These are phyloP conservation scores for Hanseniaspora taiwanica DNA, from an alignment of 805 yeast genomes.

Conservation along the genomic window DNA sequence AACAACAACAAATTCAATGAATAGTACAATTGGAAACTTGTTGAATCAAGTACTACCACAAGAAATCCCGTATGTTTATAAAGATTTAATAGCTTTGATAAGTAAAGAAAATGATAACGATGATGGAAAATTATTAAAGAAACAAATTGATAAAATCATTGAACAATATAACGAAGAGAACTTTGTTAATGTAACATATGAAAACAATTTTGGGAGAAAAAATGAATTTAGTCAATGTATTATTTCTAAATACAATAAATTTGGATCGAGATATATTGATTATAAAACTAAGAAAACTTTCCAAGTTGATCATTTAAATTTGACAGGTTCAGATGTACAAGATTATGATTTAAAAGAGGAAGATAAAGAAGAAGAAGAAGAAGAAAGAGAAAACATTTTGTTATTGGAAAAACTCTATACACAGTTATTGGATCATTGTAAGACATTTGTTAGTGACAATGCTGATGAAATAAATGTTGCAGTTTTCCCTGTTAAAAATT, in stretches of 20 bases:
- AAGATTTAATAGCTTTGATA: conserved; percentile 32
- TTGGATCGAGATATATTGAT: conserved; percentile 44
- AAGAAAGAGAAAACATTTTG: conserved; percentile 8
- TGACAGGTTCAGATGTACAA: conserved; percentile 41
- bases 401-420: no score
- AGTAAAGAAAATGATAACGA: conserved; percentile 23
- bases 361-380: conserved; percentile 10
- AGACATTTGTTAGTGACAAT: conserved; percentile 52
- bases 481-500: conserved; percentile 24
- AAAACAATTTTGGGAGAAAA: conserved; percentile 11
- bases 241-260: conserved; percentile 36
- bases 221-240: conserved; percentile 19
- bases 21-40: background rate
- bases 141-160: conserved; percentile 17
- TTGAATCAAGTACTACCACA: conserved; percentile 17
- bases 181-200: conserved; percentile 22
- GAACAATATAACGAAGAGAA: conserved; percentile 30
- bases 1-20: no score
- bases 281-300: conserved; percentile 34
- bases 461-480: conserved; percentile 41
- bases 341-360: conserved; percentile 21
- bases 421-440: conserved; percentile 8
- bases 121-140: background rate
- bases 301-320: conserved; percentile 42
- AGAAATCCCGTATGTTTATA: conserved; percentile 21